Evolutionary conservation across 768 basidiomycete species (phyloP).

Genomic region (Phylloporus arenicola): DNA sequence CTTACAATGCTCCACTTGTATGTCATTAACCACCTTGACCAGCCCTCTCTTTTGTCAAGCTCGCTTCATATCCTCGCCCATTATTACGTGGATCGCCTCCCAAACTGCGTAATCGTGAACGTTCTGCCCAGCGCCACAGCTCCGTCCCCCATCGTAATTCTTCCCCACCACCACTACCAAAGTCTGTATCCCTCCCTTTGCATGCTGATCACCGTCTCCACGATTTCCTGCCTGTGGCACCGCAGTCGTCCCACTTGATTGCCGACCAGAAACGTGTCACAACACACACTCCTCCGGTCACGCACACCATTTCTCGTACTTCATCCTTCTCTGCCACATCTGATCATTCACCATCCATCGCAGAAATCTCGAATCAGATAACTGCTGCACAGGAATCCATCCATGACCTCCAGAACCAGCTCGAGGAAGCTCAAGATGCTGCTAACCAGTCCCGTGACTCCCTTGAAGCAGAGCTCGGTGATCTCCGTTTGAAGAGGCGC

Average conservation of each 20-base stretch:
- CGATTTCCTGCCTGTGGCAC: conserved; percentile 22
- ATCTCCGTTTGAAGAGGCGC: conserved; percentile 67
- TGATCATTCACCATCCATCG: conserved; percentile 65
- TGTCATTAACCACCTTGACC: conserved; percentile 8
- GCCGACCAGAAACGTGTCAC: conserved; percentile 25
- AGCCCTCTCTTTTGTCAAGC: conserved; percentile 51
- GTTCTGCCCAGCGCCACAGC: conserved; percentile 40
- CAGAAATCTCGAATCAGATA: conserved; percentile 74
- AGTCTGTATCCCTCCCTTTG: conserved; percentile 73
- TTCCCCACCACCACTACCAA: conserved; percentile 80
- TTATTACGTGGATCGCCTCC: conserved; percentile 48
- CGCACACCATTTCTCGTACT: conserved; percentile 21
- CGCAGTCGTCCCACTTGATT: conserved; percentile 18
- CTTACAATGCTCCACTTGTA: neutral
- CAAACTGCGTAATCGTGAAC: conserved; percentile 53
- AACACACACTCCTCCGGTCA: conserved; percentile 24
- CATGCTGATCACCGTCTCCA: conserved; percentile 46
- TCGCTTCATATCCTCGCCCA: conserved; percentile 40
- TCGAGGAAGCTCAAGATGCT: conserved; percentile 52
- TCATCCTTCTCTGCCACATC: conserved; percentile 26
- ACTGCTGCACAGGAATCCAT: conserved; percentile 54
- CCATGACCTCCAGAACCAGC: conserved; percentile 63
- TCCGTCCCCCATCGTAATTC: conserved; percentile 48
- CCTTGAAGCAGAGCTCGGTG: conserved; percentile 70
- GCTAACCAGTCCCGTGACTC: conserved; percentile 56